Base-by-base conservation (phyloP, 441 rosid genomes). In the Cnidoscolus chayamansa region DNA sequence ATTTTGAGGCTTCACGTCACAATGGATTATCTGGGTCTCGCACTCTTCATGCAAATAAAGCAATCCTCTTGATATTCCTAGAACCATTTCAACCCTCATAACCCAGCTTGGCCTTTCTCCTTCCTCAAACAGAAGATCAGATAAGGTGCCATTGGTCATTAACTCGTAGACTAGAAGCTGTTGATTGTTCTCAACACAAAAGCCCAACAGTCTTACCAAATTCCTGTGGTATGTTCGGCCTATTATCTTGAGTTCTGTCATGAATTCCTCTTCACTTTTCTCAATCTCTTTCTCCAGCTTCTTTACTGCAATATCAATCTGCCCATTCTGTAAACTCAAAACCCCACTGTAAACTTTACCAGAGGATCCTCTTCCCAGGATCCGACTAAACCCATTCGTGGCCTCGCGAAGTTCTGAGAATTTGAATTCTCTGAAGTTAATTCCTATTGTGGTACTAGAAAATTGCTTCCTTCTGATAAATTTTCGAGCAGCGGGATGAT, bases 1-100 rank as follows among this genome's bases (percentile, higher is more conserved):
- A 75, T 81, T 81, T 49, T 81, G 63, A 31, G 81, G 84, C 79
- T 77, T 77, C 6, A 81, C 75, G 60, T 81, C 81, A 10, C 79
- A 81, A 10, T 75, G 84, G 37, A 81, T 81, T 10, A 78, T 78
- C 40, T 50, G 77, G 1, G 79, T 62, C 60, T 75, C 73, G 30
- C 81, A 81, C 53, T 81, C 79, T 13, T 77, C 77, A 19, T 78
- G 84, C 73, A 78, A 62, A 67, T 81, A 81, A 6, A 75, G 49
- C 65, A 74, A 75, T 31, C 84, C 84, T 60, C 73, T 72, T 0
- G 79, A 73, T n/a, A 75, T 69, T 20, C 69, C 75, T 10, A 74
- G 76, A 15, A 54, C 72, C 51, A 77, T 68, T 40, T 81, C 58
- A 9, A 70, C 64, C 53, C 84, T 61, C 17, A 49, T 32, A 58